These are phyloP conservation scores for Gymnopilus dilepis DNA, from an alignment of 768 basidiomycete genomes.

Conservation along the genomic window DNA sequence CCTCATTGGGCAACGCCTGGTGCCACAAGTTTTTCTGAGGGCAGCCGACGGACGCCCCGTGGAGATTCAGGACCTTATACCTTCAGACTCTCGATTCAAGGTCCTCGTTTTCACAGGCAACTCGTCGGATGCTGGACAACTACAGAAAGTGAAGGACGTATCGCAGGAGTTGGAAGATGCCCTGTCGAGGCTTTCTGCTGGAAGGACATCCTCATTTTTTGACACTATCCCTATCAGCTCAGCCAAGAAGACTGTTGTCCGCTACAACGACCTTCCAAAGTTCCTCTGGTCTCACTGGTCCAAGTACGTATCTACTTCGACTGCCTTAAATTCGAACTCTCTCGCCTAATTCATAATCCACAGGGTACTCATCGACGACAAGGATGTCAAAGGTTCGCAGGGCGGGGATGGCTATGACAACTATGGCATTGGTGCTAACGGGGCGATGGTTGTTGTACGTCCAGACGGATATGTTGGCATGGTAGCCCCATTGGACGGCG, in stretches of 20 bases:
- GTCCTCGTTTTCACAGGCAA: conserved; percentile 60
- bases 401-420: conserved; percentile 62
- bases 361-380: conserved; percentile 68
- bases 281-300: conserved; percentile 62
- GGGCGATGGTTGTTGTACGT: conserved; percentile 60
- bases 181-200: conserved; percentile 33
- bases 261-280: conserved; percentile 51
- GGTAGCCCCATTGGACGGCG: conserved; percentile 54
- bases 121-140: conserved; percentile 35
- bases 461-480: conserved; percentile 72
- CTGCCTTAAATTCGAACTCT: not conserved
- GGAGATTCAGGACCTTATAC: conserved; percentile 59
- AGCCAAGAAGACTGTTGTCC: conserved; percentile 42
- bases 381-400: conserved; percentile 43
- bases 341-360: not conserved
- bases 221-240: conserved; percentile 48
- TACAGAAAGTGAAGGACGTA: conserved; percentile 33
- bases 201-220: conserved; percentile 42
- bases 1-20: conserved; percentile 56
- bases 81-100: conserved; percentile 59
- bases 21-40: conserved; percentile 53
- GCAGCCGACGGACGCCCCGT: conserved; percentile 54
- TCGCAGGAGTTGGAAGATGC: conserved; percentile 39
- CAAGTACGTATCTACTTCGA: conserved; percentile 49
- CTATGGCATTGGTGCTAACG: conserved; percentile 53